These are phyloP conservation scores for Arthrinium phaeospermum DNA, from an alignment of 2,329 filamentous ascomycete species.

Conservation along the genomic window DNA sequence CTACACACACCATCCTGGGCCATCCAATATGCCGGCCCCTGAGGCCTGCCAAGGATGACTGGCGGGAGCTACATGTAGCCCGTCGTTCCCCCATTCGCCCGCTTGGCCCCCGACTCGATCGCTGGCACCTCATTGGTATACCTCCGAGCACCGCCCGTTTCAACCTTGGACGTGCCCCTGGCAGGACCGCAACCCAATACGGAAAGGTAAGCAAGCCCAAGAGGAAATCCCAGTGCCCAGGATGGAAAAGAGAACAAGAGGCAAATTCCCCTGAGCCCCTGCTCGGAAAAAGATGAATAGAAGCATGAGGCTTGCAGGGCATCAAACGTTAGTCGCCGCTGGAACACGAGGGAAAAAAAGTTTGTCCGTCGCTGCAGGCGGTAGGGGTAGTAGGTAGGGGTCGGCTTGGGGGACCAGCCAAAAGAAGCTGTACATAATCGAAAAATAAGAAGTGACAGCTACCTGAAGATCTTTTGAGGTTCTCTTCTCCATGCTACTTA, in stretches of 20 bases:
- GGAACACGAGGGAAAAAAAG: constrained; percentile 1
- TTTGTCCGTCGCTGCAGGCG: not conserved
- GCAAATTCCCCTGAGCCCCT: not conserved
- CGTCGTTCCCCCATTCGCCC: constrained; percentile 12
- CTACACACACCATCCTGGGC: not conserved
- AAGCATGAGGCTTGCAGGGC: constrained; percentile 10
- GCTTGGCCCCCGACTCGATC: constrained; percentile 1
- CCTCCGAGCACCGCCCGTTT: not conserved
- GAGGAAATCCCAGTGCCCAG: not conserved
- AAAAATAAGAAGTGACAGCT: not conserved
- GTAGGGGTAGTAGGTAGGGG: not conserved
- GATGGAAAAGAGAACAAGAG: not conserved
- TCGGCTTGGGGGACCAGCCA: not conserved
- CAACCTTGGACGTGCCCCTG: not conserved
- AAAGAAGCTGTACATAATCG: not conserved
- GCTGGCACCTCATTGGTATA: not conserved
- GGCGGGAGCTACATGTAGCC: constrained; percentile 18
- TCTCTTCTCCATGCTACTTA: not conserved
- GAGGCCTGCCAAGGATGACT: constrained; percentile 8
- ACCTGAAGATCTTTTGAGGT: not conserved
- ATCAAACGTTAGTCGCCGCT: constrained; percentile 12
- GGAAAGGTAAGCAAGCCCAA: not conserved
- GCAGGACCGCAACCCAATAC: not conserved
- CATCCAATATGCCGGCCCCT: constrained; percentile 15
- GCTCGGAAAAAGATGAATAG: not conserved